Conservation (phyloP, 2,329 filamentous ascomycete genomes). For the Talaromyces rugulosus region DNA sequence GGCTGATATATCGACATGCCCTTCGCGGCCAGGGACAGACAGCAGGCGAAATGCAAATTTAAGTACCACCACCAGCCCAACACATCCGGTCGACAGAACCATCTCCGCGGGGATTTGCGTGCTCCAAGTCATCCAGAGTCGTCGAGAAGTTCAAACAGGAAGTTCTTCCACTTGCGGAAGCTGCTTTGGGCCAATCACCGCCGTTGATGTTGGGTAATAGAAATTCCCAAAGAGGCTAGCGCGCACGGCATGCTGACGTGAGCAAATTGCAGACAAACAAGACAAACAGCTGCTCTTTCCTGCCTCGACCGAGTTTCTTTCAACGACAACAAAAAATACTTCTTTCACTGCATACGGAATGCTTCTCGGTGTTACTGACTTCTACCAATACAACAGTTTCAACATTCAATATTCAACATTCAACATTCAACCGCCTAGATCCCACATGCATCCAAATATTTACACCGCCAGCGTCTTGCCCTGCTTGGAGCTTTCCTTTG, state of each 20-base stretch:
- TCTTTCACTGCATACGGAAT: no score
- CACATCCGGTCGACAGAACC: not conserved
- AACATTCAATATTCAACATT: not conserved
- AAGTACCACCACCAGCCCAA: not conserved
- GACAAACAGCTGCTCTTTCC: not conserved
- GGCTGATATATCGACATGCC: not conserved
- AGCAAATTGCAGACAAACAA: not conserved
- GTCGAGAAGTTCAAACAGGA: not conserved
- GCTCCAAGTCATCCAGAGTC: not conserved
- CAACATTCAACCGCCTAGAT: not conserved
- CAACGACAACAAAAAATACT: no score
- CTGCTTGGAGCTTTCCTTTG: slow-evolving; percentile 49
- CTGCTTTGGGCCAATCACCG: slow-evolving; percentile 24
- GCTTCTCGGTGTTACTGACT: no score
- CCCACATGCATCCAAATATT: not conserved
- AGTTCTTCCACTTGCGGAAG: not conserved
- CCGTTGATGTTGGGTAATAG: slow-evolving; percentile 33
- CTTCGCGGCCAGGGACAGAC: no score
- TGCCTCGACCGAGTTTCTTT: not conserved
- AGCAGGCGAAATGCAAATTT: not conserved
- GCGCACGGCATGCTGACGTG: slow-evolving; percentile 4
- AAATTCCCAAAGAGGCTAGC: slow-evolving; percentile 28
- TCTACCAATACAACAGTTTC: no score
- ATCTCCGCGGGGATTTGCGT: slow-evolving; percentile 1
- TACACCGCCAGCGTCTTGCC: slow-evolving; percentile 45